Base-by-base conservation (phyloP, 2,329 filamentous ascomycete genomes). In the Colletotrichum euphorbiae region DNA sequence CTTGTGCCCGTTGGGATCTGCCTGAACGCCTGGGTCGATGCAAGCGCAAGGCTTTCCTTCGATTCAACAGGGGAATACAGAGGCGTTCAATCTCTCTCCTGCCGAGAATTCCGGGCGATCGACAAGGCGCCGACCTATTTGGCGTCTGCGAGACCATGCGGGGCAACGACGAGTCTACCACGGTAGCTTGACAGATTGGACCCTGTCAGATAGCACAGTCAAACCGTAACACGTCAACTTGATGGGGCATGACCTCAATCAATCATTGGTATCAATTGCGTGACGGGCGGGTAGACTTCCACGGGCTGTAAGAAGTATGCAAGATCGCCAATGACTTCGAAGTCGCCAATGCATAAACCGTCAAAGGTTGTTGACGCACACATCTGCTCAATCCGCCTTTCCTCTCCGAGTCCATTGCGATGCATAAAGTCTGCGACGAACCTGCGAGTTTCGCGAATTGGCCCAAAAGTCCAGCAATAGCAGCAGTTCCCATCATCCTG, bases 201-300 rank as follows among this genome's bases (percentile, higher is more conserved):
- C 11, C 15, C 36, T 17, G 21, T 33, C 24, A 24, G 31, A 28
- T 42, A 12, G 17, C 8, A n/a, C 24, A 45, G 36, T 61, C 17
- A 43, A 43, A 24, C 13, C 24, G 36, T 17, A 48, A 42, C 12
- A n/a, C 40, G 12, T 45, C 24, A 13, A 46, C n/a, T 9, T 48
- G 13, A 52, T 46, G 38, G 6, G 17, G 11, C 40, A 62, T 61
- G 40, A 61, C 24, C 48, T 24, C 24, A 4, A 51, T 51, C 48
- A 15, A 38, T 38, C 33, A 38, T 38, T 4, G 33, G 33, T 13
- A 38, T 38, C 33, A 15, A 68, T 48, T 51, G 57, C 28, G 43
- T 52, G 62, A 67, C 43, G 36, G 38, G 62, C 51, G 45, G 36
- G 56, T 36, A 62, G 31, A 24, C 58, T 62, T 62, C 58, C 42